Conservation (phyloP, 208 protist species). For the Trypanosoma rangeli region DNA sequence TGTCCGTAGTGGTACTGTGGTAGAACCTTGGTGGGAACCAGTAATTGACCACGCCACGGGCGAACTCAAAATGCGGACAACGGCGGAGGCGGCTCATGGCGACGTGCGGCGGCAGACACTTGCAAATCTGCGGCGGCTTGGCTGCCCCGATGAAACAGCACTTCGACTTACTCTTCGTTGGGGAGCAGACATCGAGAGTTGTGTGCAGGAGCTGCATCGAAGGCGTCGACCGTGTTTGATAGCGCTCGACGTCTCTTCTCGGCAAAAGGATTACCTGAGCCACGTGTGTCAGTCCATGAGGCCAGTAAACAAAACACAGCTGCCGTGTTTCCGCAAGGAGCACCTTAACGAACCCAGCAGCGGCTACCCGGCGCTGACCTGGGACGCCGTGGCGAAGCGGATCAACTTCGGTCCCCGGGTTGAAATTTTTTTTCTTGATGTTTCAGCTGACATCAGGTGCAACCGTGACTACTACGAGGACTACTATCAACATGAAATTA, state of each 20-base stretch:
- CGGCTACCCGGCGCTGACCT: conserved; percentile 29
- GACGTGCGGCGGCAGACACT: not conserved
- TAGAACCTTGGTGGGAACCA: not conserved
- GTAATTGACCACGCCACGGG: not conserved
- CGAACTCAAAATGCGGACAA: not conserved
- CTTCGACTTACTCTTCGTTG: not conserved
- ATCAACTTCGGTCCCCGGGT: conserved; percentile 31
- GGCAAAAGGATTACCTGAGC: conserved; percentile 41
- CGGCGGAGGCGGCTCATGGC: not conserved
- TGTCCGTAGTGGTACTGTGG: not conserved
- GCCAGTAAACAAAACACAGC: conserved; percentile 10
- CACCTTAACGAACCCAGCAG: conserved; percentile 15
- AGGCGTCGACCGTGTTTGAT: conserved; percentile 47
- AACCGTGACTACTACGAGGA: conserved; percentile 38
- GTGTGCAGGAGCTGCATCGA: conserved; percentile 17
- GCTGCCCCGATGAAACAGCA: conserved; percentile 8
- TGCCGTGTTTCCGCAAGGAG: conserved; percentile 27
- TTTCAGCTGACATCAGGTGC: not conserved
- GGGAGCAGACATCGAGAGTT: conserved; percentile 4
- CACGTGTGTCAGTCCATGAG: conserved; percentile 20
- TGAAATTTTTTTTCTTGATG: conserved; percentile 34
- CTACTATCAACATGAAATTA: conserved; percentile 49
- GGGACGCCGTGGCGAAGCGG: conserved; percentile 28
- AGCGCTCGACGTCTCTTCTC: conserved; percentile 42
- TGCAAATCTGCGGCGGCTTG: not conserved